Evolutionary conservation across 2,329 filamentous ascomycete species (phyloP).

Genomic region (Curvularia spicifera): DNA sequence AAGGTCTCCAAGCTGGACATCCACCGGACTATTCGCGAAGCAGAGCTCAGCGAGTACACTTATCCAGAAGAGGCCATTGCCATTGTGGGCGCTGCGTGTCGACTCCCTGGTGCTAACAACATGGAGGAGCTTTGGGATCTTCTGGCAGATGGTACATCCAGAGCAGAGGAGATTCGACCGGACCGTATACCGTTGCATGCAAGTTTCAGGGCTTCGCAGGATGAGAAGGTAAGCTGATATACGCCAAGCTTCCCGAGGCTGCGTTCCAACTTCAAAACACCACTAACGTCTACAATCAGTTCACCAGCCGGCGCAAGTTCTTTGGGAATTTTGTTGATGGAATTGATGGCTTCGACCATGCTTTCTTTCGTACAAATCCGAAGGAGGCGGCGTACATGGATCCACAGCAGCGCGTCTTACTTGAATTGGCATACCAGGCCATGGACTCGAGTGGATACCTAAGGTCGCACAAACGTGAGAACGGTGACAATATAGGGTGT

Average conservation of each 20-base stretch:
- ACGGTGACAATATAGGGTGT: constrained; percentile 30
- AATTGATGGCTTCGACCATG: constrained; percentile 38
- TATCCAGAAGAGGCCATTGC: constrained; percentile 20
- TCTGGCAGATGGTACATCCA: constrained; percentile 13
- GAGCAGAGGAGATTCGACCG: constrained; percentile 13
- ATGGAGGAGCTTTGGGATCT: constrained; percentile 25
- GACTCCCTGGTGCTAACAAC: constrained; percentile 17
- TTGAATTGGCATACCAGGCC: constrained; percentile 41
- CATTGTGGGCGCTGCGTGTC: constrained; percentile 20
- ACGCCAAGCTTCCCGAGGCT: background rate
- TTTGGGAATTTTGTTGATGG: constrained; percentile 6
- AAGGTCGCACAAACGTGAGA: background rate
- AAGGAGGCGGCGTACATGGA: constrained; percentile 32
- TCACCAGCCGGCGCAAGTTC: background rate
- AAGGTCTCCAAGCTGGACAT: constrained; percentile 20
- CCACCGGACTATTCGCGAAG: constrained; percentile 10
- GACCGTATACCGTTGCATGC: constrained; percentile 12
- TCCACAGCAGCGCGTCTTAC: constrained; percentile 32
- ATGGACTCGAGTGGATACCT: constrained; percentile 44
- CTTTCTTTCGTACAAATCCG: constrained; percentile 30
- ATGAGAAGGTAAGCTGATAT: constrained; percentile 1
- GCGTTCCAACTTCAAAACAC: background rate
- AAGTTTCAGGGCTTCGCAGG: constrained; percentile 15
- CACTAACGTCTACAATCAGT: background rate
- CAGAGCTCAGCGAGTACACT: constrained; percentile 12